Evolutionary conservation across 371 early-diverging fungal genomes (phyloP).

Genomic region (Lichtheimia corymbifera): DNA sequence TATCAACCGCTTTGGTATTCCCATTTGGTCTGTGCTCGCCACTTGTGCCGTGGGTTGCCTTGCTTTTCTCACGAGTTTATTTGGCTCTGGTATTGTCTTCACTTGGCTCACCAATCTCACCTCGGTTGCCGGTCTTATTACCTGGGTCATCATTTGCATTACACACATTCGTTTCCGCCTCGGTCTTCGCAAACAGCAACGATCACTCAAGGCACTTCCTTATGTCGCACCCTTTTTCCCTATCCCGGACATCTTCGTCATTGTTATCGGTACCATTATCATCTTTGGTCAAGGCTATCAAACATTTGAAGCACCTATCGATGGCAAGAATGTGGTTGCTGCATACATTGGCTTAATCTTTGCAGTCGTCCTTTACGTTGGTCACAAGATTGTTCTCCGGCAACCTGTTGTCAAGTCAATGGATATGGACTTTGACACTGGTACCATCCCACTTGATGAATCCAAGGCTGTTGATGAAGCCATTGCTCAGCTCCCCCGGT

Average conservation of each 20-base stretch:
- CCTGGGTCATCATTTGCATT: conserved; percentile 80
- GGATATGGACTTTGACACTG: conserved; percentile 55
- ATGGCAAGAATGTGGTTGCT: conserved; percentile 39
- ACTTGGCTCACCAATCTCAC: conserved; percentile 72
- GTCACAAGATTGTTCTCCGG: conserved; percentile 51
- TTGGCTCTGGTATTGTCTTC: conserved; percentile 71
- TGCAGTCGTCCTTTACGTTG: conserved; percentile 52
- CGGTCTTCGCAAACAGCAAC: conserved; percentile 76
- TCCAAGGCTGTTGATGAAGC: conserved; percentile 17
- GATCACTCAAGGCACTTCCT: conserved; percentile 63
- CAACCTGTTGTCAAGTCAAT: conserved; percentile 33
- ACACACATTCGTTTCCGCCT: conserved; percentile 85
- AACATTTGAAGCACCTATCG: conserved; percentile 50
- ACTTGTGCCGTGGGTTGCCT: conserved; percentile 64
- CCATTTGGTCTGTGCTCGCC: conserved; percentile 57
- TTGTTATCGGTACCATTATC: conserved; percentile 61
- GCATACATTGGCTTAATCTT: conserved; percentile 59
- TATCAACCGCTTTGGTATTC: conserved; percentile 66
- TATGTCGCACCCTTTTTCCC: conserved; percentile 77
- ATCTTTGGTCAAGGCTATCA: conserved; percentile 73
- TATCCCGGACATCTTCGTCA: conserved; percentile 67
- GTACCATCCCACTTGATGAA: conserved; percentile 31
- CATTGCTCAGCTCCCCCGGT: conserved; percentile 3
- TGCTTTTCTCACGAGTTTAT: conserved; percentile 56
- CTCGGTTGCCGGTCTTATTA: conserved; percentile 77